These are phyloP conservation scores for Annulohypoxylon nitens DNA, from an alignment of 495 filamentous ascomycete genomes.

Conservation along the genomic window DNA sequence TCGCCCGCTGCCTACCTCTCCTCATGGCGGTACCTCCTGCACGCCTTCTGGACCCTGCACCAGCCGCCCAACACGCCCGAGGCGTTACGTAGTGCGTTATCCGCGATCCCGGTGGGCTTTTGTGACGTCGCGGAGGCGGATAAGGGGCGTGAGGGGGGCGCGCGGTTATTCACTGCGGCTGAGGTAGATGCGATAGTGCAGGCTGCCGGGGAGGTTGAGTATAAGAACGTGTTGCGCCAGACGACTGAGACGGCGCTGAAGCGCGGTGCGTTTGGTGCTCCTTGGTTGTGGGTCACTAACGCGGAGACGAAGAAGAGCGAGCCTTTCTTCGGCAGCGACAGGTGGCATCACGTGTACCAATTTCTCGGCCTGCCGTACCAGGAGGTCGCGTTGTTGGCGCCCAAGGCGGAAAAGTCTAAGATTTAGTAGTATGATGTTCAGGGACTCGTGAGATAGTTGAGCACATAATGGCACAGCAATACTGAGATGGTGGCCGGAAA, in stretches of 20 bases:
- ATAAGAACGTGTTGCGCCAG: constrained; percentile 70
- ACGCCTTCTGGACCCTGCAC: constrained; percentile 55
- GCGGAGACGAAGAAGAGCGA: constrained; percentile 64
- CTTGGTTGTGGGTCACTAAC: constrained; percentile 81
- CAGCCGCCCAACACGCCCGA: constrained; percentile 51
- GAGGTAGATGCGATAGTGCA: constrained; percentile 65
- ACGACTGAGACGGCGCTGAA: constrained; percentile 72
- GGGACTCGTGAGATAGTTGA: not conserved
- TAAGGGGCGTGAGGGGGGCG: constrained; percentile 4
- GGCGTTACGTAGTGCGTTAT: constrained; percentile 48
- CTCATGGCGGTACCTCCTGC: constrained; percentile 52
- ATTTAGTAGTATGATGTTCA: not conserved
- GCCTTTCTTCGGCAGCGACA: constrained; percentile 84
- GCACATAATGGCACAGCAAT: not conserved
- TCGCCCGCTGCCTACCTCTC: constrained; percentile 49
- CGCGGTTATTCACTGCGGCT: constrained; percentile 46
- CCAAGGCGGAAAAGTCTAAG: constrained; percentile 29
- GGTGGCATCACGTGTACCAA: constrained; percentile 64
- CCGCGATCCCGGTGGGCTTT: constrained; percentile 40
- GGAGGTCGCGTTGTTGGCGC: constrained; percentile 52
- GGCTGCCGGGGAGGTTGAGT: constrained; percentile 60
- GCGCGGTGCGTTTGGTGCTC: constrained; percentile 77
- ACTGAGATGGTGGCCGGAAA: not conserved
- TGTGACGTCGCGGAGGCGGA: constrained; percentile 31
- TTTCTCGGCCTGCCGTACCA: constrained; percentile 57